Base-by-base conservation (phyloP, 768 basidiomycete genomes). In the Termitomyces titanicus region DNA sequence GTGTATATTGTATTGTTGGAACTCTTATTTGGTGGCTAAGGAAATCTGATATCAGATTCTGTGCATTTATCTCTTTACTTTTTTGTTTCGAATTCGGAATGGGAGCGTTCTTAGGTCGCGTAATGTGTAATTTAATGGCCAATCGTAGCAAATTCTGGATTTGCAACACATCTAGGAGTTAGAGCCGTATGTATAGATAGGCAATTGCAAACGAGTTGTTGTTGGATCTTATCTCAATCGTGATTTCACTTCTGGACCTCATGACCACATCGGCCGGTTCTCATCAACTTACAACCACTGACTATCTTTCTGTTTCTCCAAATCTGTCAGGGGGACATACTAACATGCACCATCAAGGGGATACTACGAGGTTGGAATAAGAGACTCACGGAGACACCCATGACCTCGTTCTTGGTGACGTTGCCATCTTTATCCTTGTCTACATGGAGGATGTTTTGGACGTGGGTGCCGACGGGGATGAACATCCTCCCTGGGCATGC, bases 401-500 rank as follows among this genome's bases (percentile, higher is more conserved):
- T 93, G 2, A 96, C 72, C 52, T 79, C 71, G 55, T 74, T 81
- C 70, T 80, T 68, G 0, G 78, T 83, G 1, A 97, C 79, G 5
- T 75, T 75, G 0, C 94, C 95, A 0, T 84, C 56, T 33, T 56
- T 74, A 54, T 88, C 85, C 66, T 96, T 97, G 64, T 95, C 92
- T 13, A 96, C 74, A 58, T 90, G 84, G 63, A 83, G 75, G 51
- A 97, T 83, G 62, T 81, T 71, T 56, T 89, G 85, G 13, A 60
- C 61, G 13, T 69, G 63, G 1, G 74, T 77, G 3, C 94, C 95
- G 13, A 98, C 87, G 2, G 95, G 95, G 50, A 98, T 92, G 73
- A 98, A 95, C 88, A 98, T 93, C 50, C 85, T 74, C 15, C 90
- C 90, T 0, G 88, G 88, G 2, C 69, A 66, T 25, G 85, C 85